Conservation (phyloP, 352 stramenopile genomes). For the Phytophthora cactorum region DNA sequence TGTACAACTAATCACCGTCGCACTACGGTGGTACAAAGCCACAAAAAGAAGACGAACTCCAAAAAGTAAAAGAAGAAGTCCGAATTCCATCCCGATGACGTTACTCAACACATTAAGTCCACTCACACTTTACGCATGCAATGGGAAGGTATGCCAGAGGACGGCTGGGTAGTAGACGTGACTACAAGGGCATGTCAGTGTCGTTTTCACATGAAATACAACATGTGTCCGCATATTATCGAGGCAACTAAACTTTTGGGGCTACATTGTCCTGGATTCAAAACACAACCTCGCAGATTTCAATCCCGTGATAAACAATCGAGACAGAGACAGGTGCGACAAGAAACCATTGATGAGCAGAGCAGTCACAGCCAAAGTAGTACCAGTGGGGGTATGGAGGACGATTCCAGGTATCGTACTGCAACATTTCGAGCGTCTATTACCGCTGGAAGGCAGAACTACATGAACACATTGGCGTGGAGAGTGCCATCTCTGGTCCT, state of each 20-base stretch:
- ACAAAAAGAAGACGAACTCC: too few relatives aligned
- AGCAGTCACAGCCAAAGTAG: too few relatives aligned
- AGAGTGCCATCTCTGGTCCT: too few relatives aligned
- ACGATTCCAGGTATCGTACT: too few relatives aligned
- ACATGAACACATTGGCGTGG: too few relatives aligned
- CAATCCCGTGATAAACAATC: not conserved
- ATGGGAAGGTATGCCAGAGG: not conserved
- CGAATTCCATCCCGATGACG: not conserved
- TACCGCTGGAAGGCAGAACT: too few relatives aligned
- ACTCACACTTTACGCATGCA: not conserved
- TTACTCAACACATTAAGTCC: not conserved
- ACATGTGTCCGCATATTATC: not conserved
- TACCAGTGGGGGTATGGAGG: too few relatives aligned
- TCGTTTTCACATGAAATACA: not conserved
- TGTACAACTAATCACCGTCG: too few relatives aligned
- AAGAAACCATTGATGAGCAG: too few relatives aligned
- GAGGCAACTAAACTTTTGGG: not conserved
- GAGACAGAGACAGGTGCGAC: too few relatives aligned
- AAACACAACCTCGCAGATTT: not conserved
- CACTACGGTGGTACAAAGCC: too few relatives aligned
- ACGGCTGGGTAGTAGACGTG: not conserved
- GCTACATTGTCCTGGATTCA: not conserved
- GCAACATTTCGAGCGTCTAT: too few relatives aligned
- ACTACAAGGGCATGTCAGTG: not conserved
- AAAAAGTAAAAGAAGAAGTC: not conserved